Evolutionary conservation across 352 stramenopile species (phyloP).

Genomic region (Phytophthora melonis): DNA sequence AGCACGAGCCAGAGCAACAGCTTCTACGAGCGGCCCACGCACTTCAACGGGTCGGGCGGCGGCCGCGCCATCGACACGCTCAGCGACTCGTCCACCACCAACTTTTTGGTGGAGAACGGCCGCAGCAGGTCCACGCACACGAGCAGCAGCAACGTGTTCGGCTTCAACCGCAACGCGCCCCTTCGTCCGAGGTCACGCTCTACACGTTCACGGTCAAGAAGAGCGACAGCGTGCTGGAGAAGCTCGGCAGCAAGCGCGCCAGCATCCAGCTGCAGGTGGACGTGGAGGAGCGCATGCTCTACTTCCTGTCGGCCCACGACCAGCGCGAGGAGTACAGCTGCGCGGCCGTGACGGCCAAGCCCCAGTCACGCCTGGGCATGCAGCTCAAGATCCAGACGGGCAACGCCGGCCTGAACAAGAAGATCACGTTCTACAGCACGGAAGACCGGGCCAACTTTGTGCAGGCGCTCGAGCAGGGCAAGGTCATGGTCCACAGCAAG

Average conservation of each 20-base stretch:
- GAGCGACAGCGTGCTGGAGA: constrained; percentile 84
- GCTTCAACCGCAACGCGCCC: constrained; percentile 61
- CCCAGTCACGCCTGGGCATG: constrained; percentile 80
- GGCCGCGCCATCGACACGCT: constrained; percentile 40
- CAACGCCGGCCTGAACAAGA: constrained; percentile 80
- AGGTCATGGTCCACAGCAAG: constrained; percentile 81
- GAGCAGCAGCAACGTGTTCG: constrained; percentile 76
- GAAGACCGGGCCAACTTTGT: constrained; percentile 88
- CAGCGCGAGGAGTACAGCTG: constrained; percentile 85
- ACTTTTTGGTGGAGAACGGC: constrained; percentile 72
- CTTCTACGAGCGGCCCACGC: constrained; percentile 44
- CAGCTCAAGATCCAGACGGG: constrained; percentile 89
- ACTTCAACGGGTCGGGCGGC: constrained; percentile 35
- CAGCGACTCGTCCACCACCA: constrained; percentile 46
- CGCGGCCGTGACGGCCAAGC: constrained; percentile 77
- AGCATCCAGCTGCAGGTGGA: constrained; percentile 88
- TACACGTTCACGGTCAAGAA: constrained; percentile 91
- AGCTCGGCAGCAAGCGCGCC: constrained; percentile 82
- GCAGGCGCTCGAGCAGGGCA: constrained; percentile 82
- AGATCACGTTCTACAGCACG: constrained; percentile 86
- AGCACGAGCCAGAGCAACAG: constrained; percentile 34
- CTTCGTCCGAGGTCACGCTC: constrained; percentile 74
- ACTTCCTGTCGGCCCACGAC: constrained; percentile 81
- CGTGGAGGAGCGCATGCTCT: constrained; percentile 86
- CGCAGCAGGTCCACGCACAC: constrained; percentile 67